Evolutionary conservation across 768 basidiomycete genomes (phyloP), one percentile per base, ranked within the genome.

Genomic region (Tricholoma saponaceum): DNA sequence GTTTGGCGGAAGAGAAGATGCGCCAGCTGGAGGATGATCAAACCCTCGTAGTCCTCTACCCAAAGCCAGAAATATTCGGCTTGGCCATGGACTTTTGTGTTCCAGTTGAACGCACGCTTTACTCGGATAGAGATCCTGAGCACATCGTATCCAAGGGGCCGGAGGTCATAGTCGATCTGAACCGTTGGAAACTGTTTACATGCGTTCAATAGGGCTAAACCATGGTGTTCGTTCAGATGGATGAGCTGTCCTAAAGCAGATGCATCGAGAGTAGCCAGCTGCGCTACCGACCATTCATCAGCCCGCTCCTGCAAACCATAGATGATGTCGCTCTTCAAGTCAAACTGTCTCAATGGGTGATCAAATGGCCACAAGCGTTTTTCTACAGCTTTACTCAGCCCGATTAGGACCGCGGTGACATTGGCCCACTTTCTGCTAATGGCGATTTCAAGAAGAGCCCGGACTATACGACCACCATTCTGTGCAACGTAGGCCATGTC

Each of bases 301-400:
- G 87, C 91, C 80, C 88, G 94, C 58, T 78, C 79, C 64, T 87
- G 80, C 25, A 98, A 77, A 55, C 84, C 87, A 73, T 91, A 83
- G 51, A 97, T 67, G 7, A 93, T 82, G 43, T 96, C 92, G 25
- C 74, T 70, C 61, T 89, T 90, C 20, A 98, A 81, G 30, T 80
- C 72, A 65, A 89, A 91, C 66, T 98, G 94, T 61, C 76, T 83
- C 30, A 99, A 74, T 3, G 95, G 96, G 58, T 98, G 90, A 46
- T 95, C 90, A 69, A 87, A 98, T 2, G 95, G 92, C 97, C 97
- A 99, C 64, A 97, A 73, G 23, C 92, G 84, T 67, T 89, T 90
- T 70, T 96, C 92, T 54, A 96, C 82, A 3, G 93, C 91, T 70
- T 98, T 98, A 77, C 93, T 92, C 72, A 99, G 82, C 3, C 87